Evolutionary conservation across 2,329 filamentous ascomycete species (phyloP).

Genomic region (Pseudonectria buxi): DNA sequence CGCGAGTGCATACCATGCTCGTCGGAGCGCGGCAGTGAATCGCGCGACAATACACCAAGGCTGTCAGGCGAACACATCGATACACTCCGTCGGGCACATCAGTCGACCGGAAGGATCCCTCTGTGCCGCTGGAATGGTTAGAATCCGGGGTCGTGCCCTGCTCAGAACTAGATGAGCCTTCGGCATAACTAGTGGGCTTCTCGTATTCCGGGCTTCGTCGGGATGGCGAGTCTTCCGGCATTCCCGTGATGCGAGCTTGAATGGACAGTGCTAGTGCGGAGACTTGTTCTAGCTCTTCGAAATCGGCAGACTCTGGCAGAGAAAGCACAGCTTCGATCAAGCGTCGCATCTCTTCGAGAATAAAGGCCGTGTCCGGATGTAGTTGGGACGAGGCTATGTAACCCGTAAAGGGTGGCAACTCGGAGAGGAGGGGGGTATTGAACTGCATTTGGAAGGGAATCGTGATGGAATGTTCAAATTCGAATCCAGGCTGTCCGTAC

Average conservation of each 20-base stretch:
- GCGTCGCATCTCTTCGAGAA: constrained; percentile 46
- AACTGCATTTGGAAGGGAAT: constrained; percentile 37
- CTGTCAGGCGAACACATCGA: constrained; percentile 37
- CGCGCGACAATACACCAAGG: constrained; percentile 41
- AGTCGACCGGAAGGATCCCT: constrained; percentile 11
- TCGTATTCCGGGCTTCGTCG: constrained; percentile 7
- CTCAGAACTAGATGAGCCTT: constrained; percentile 7
- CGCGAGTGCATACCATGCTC: constrained; percentile 30
- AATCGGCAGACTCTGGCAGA: constrained; percentile 28
- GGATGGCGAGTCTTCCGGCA: constrained; percentile 23
- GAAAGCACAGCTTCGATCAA: constrained; percentile 37
- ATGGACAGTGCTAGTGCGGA: constrained; percentile 33
- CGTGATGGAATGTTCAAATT: constrained; percentile 32
- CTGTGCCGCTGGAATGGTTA: neutral
- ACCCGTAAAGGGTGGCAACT: constrained; percentile 35
- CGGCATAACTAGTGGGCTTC: constrained; percentile 2
- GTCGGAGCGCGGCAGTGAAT: constrained; percentile 38
- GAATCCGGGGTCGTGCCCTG: constrained; percentile 11
- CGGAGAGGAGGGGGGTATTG: constrained; percentile 41
- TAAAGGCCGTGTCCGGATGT: constrained; percentile 39
- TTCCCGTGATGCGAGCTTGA: constrained; percentile 29
- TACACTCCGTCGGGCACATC: constrained; percentile 38
- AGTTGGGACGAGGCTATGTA: constrained; percentile 36
- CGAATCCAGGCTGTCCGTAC: constrained; percentile 34
- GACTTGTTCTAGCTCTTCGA: constrained; percentile 33